Evolutionary conservation across 345 rosid genomes (phyloP).

Genomic region (Heritiera fomes): DNA sequence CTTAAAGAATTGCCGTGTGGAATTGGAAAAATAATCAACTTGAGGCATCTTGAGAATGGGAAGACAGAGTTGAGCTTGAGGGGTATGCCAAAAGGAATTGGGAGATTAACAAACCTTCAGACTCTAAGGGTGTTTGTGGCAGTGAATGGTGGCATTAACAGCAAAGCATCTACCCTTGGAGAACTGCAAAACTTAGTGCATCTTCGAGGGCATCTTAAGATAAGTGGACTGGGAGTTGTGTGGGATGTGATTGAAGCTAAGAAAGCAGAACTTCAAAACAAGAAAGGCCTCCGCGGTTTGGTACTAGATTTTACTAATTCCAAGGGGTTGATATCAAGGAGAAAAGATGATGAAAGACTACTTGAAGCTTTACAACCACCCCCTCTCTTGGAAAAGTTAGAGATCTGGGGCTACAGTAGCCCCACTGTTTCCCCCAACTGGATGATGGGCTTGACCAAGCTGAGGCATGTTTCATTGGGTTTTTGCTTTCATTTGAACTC

Average conservation of each 20-base stretch:
- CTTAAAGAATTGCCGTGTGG: not conserved
- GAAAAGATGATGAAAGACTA: not conserved
- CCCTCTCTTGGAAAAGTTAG: not conserved
- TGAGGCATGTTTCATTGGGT: not conserved
- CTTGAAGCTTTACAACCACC: conserved; percentile 12
- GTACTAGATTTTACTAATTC: not conserved
- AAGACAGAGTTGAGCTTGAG: not conserved
- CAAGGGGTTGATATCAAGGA: not conserved
- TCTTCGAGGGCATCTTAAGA: not conserved
- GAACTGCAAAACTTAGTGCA: not conserved
- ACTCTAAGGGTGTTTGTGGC: not conserved
- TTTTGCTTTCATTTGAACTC: not conserved
- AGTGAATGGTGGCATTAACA: no score
- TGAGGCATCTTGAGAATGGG: conserved; percentile 5
- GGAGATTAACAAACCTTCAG: not conserved
- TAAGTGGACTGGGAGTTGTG: not conserved
- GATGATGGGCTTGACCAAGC: conserved; percentile 2
- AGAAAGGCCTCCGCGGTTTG: not conserved
- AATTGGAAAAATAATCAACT: not conserved
- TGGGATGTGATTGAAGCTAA: not conserved
- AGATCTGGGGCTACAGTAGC: not conserved
- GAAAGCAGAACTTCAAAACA: conserved; percentile 2
- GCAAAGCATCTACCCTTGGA: not conserved
- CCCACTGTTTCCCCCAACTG: not conserved
- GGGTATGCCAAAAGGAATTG: not conserved